Evolutionary conservation across 2,329 filamentous ascomycete species (phyloP).

Genomic region (Ophiostoma pallidulum): DNA sequence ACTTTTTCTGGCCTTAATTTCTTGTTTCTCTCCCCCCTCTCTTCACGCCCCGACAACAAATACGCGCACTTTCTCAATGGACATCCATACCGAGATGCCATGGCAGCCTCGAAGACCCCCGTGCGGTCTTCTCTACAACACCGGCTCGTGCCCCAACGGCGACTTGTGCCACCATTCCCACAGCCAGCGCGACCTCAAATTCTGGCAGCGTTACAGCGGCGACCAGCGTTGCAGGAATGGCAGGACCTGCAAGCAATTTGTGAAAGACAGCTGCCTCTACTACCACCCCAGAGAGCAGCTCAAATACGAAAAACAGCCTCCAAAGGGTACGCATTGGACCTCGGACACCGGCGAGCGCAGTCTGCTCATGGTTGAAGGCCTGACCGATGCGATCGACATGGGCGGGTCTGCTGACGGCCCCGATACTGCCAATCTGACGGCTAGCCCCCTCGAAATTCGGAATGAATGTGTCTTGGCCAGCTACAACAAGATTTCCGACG

Average conservation of each 20-base stretch:
- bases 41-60: no score
- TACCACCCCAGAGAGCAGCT: neutral
- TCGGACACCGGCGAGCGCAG: no score
- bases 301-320: no score
- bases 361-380: neutral
- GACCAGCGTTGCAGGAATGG: neutral
- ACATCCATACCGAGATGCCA: no score
- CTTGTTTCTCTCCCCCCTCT: no score
- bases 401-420: no score
- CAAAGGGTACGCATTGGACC: no score
- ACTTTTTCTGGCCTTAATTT: no score
- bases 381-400: no score
- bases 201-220: no score
- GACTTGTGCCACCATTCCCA: neutral
- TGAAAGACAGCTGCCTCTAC: neutral
- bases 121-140: neutral
- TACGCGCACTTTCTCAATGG: no score
- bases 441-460: neutral
- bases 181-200: neutral
- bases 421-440: no score
- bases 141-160: neutral
- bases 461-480: conserved; percentile 14
- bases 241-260: neutral
- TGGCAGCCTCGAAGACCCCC: neutral
- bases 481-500: conserved; percentile 18